Conservation (phyloP, 495 filamentous ascomycete species). For the Tuber magnatum region DNA sequence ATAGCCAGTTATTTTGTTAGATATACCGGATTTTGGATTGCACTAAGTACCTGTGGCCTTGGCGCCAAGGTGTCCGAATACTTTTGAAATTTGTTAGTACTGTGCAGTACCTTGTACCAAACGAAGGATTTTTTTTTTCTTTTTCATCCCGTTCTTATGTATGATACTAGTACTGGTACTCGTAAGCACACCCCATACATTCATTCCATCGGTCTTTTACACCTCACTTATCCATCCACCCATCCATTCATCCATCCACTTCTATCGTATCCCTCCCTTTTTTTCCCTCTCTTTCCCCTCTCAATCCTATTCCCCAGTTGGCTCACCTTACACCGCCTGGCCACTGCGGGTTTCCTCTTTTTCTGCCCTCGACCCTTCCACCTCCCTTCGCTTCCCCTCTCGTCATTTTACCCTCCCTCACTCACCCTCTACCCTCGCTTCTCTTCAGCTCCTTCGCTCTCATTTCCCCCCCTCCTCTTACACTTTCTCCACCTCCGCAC, state of each 20-base stretch:
- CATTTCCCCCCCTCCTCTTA: constrained; percentile 1
- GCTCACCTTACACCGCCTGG: constrained; percentile 1
- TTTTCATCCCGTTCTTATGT: not conserved
- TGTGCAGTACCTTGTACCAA: too few relatives aligned
- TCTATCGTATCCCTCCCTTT: constrained; percentile 15
- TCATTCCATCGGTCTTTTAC: not conserved
- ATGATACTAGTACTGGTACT: not conserved
- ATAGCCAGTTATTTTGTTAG: too few relatives aligned
- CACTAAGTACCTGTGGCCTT: too few relatives aligned
- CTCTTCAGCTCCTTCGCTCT: not conserved
- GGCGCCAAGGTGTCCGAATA: too few relatives aligned
- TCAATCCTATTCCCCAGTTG: not conserved
- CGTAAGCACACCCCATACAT: not conserved
- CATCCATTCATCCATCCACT: constrained; percentile 21
- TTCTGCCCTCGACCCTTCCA: constrained; percentile 9
- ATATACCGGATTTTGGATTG: too few relatives aligned
- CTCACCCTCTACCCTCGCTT: not conserved
- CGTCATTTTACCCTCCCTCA: not conserved
- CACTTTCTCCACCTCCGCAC: constrained; percentile 2
- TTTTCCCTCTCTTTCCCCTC: constrained; percentile 11
- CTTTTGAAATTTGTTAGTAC: too few relatives aligned
- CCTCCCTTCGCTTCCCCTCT: not conserved
- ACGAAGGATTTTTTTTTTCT: too few relatives aligned
- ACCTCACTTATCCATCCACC: constrained; percentile 11
- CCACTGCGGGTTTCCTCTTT: constrained; percentile 8